These are phyloP conservation scores for Massariosphaeria phaeospora DNA, from an alignment of 495 filamentous ascomycete genomes.

Conservation along the genomic window DNA sequence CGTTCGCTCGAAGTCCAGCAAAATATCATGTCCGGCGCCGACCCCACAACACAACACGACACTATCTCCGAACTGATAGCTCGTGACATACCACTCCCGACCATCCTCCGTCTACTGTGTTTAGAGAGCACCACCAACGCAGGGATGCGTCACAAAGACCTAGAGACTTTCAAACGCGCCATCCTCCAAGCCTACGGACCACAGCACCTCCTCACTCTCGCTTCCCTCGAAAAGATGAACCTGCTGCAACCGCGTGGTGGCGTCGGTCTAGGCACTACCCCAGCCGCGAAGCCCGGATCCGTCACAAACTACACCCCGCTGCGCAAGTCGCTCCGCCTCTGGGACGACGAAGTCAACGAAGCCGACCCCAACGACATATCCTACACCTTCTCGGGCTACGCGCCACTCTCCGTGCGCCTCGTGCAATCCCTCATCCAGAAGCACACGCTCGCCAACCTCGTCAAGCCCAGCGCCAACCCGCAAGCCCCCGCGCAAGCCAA, in stretches of 20 bases:
- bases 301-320: constrained; percentile 91
- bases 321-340: constrained; percentile 77
- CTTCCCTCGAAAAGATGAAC: constrained; percentile 80
- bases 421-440: constrained; percentile 97
- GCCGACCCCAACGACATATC: constrained; percentile 94
- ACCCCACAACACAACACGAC: constrained; percentile 82
- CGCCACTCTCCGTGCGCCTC: constrained; percentile 84
- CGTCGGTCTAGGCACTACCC: constrained; percentile 41
- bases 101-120: constrained; percentile 78
- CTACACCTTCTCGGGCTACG: constrained; percentile 96
- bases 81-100: constrained; percentile 69
- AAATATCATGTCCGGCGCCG: constrained; percentile 85
- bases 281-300: constrained; percentile 40
- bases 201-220: constrained; percentile 86
- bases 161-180: constrained; percentile 82
- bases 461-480: constrained; percentile 38
- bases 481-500: constrained; percentile 47
- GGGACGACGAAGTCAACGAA: constrained; percentile 95
- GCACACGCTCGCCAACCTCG: constrained; percentile 66
- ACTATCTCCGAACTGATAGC: constrained; percentile 89
- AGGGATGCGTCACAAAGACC: constrained; percentile 78
- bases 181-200: constrained; percentile 91
- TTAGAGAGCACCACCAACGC: constrained; percentile 86
- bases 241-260: constrained; percentile 64
- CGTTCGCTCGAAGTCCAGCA: constrained; percentile 90